These are phyloP conservation scores for Colletotrichum limetticola DNA, from an alignment of 2,329 filamentous ascomycete genomes.

Conservation along the genomic window DNA sequence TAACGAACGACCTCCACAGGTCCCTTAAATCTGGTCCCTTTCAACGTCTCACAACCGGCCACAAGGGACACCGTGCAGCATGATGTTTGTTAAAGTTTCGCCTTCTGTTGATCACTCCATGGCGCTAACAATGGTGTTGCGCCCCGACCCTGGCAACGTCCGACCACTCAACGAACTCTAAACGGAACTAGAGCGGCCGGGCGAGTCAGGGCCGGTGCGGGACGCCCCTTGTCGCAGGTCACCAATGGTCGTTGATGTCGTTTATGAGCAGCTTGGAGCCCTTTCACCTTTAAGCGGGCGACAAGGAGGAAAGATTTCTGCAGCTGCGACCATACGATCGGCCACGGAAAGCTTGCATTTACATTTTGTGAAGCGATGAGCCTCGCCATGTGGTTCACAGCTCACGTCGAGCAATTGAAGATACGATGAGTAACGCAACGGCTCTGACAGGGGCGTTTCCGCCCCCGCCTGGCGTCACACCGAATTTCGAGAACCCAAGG, in stretches of 20 bases:
- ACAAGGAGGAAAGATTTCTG: neutral
- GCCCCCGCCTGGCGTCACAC: conserved; percentile 38
- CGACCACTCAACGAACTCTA: conserved; percentile 26
- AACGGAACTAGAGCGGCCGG: conserved; percentile 1
- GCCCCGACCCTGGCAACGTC: conserved; percentile 9
- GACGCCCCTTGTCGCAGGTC: neutral
- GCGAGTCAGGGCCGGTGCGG: conserved; percentile 17
- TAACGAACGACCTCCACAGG: neutral
- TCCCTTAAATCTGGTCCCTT: too few species aligned
- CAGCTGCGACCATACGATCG: neutral
- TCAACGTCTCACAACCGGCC: neutral
- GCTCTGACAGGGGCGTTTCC: conserved; percentile 33
- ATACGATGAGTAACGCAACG: conserved; percentile 27
- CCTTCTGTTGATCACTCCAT: neutral
- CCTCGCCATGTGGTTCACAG: conserved; percentile 4
- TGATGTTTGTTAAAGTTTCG: neutral
- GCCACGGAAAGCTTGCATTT: neutral
- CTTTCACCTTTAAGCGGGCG: neutral
- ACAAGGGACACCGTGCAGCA: neutral
- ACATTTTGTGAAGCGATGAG: conserved; percentile 21
- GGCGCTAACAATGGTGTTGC: neutral
- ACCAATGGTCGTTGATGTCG: neutral
- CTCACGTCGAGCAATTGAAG: conserved; percentile 12
- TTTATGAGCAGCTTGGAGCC: conserved; percentile 13
- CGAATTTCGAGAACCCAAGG: conserved; percentile 37